Evolutionary conservation across 192 early-diverging fungal species (phyloP).

Genomic region (Backusella mclennaniae): DNA sequence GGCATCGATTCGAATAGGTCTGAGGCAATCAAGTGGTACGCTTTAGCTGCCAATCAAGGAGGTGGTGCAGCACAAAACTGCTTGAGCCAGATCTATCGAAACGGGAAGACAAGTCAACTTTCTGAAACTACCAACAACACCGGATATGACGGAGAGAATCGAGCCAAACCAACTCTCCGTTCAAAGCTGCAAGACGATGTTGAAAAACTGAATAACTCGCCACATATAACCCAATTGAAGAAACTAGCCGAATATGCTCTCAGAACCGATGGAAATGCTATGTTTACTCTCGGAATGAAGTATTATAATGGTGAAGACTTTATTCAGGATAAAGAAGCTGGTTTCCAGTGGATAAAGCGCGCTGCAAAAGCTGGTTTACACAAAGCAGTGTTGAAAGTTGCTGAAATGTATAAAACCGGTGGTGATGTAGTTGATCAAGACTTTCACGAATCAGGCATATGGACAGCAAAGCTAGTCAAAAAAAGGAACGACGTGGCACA

Average conservation of each 20-base stretch:
- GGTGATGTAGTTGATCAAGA: neutral
- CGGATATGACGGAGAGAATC: neutral
- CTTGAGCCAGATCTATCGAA: neutral
- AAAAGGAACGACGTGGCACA: neutral
- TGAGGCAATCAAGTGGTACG: neutral
- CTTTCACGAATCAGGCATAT: neutral
- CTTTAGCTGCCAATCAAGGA: neutral
- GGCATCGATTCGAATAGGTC: accelerated
- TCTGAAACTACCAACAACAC: no score
- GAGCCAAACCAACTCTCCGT: neutral
- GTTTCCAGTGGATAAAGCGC: neutral
- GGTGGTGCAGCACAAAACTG: neutral
- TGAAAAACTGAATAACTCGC: neutral
- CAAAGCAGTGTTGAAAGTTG: neutral
- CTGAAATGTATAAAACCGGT: neutral
- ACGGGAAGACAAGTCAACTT: neutral
- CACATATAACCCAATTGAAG: neutral
- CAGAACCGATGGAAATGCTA: neutral
- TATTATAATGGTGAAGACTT: neutral
- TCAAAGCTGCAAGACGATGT: neutral
- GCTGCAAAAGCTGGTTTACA: neutral
- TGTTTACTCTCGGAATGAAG: neutral
- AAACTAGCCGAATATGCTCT: neutral
- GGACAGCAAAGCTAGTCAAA: neutral
- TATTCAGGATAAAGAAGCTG: neutral